A percentile compares a stretch with the other conserved stretches of the same genome.
These are phyloP conservation scores for Beta vulgaris DNA, from an alignment of 148 eudicot genomes.

Conservation along the genomic window DNA sequence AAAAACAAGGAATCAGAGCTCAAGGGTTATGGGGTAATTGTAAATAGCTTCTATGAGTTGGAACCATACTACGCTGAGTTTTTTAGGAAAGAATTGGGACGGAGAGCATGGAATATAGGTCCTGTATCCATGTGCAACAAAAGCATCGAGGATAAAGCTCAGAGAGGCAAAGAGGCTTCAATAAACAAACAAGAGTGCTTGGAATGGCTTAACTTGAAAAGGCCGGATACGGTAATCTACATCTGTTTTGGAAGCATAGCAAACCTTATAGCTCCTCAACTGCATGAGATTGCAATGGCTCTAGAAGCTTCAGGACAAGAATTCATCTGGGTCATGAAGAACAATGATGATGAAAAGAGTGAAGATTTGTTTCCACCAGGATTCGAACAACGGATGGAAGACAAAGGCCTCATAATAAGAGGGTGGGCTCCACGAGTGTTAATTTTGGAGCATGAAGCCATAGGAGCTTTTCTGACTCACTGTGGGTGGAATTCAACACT, in stretches of 20 bases:
- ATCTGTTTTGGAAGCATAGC: neutral
- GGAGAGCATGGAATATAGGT: slow-evolving; percentile 1
- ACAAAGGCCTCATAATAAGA: neutral
- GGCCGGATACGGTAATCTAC: neutral
- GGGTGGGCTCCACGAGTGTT: slow-evolving; percentile 6
- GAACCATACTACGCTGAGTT: slow-evolving; percentile 25
- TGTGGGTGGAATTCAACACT: slow-evolving; percentile 12
- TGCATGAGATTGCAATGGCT: slow-evolving; percentile 11
- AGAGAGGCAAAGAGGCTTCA: neutral
- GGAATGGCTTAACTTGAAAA: neutral
- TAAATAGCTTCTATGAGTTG: slow-evolving; percentile 35
- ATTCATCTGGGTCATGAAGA: neutral
- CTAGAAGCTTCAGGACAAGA: neutral
- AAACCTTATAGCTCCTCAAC: neutral
- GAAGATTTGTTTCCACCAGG: neutral
- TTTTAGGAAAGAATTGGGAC: neutral
- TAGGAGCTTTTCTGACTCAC: slow-evolving; percentile 6
- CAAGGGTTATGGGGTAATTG: slow-evolving; percentile 24
- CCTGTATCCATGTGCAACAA: neutral
- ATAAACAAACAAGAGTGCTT: neutral
- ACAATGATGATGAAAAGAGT: neutral
- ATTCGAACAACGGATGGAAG: neutral
- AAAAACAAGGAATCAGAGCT: slow-evolving; percentile 4
- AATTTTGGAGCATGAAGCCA: slow-evolving; percentile 12
- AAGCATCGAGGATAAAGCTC: neutral